These are phyloP conservation scores for Incumbomyces lentus DNA, from an alignment of 2,329 filamentous ascomycete genomes.

Conservation along the genomic window DNA sequence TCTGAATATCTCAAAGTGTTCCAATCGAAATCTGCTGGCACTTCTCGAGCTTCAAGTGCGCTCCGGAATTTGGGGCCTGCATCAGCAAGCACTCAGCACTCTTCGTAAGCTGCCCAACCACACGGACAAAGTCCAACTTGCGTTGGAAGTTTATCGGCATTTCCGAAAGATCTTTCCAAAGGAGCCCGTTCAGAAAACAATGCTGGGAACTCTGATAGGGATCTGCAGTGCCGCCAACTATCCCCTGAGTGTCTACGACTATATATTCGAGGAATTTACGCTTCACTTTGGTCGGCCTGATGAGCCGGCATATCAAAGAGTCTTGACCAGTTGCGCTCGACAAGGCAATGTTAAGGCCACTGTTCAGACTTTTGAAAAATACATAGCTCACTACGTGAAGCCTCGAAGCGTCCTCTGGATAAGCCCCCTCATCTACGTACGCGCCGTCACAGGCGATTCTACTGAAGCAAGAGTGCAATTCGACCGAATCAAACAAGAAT, in stretches of 20 bases:
- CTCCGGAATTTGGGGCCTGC: conserved; percentile 6
- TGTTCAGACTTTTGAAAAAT: conserved; percentile 35
- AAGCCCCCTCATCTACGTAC: conserved; percentile 56
- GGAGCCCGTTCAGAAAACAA: not conserved
- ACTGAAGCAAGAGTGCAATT: conserved; percentile 52
- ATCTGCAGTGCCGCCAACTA: conserved; percentile 6
- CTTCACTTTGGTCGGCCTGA: conserved; percentile 26
- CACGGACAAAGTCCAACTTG: conserved; percentile 10
- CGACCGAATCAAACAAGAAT: conserved; percentile 46
- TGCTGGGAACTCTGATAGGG: conserved; percentile 7
- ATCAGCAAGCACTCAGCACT: conserved; percentile 21
- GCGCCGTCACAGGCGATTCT: conserved; percentile 59
- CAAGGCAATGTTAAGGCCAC: conserved; percentile 38
- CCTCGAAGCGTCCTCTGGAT: conserved; percentile 26
- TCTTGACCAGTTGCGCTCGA: conserved; percentile 34
- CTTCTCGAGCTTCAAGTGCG: conserved; percentile 11
- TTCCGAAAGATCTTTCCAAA: conserved; percentile 23
- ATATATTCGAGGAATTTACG: conserved; percentile 33
- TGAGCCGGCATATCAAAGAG: conserved; percentile 25
- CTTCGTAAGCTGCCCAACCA: conserved; percentile 24
- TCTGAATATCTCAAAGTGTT: conserved; percentile 13
- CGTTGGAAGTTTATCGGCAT: conserved; percentile 32
- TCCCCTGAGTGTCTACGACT: conserved; percentile 22
- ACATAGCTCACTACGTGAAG: conserved; percentile 24
- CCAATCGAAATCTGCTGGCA: conserved; percentile 12